Conservation (phyloP, 2,329 filamentous ascomycete species). For the Colletotrichum sp. region DNA sequence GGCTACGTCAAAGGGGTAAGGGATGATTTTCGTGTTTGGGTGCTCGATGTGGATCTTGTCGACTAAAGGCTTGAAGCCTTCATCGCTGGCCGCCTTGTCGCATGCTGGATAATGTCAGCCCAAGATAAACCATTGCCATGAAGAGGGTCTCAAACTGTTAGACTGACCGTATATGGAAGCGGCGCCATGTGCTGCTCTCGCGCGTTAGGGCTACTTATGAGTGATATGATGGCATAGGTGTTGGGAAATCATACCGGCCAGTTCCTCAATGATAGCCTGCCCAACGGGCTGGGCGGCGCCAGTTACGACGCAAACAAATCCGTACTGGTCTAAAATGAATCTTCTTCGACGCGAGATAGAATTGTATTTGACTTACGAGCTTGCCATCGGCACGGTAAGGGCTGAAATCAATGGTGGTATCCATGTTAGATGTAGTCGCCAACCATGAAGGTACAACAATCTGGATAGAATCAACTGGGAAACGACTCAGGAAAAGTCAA, state of each 20-base stretch:
- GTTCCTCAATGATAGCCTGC: constrained; percentile 62
- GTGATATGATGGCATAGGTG: background rate
- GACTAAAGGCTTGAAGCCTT: constrained; percentile 44
- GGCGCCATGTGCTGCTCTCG: constrained; percentile 60
- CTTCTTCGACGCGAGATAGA: background rate
- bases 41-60: constrained; percentile 44
- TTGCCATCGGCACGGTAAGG: constrained; percentile 64
- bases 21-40: constrained; percentile 65
- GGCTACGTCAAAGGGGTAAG: constrained; percentile 63
- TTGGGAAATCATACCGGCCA: constrained; percentile 50
- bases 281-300: constrained; percentile 66
- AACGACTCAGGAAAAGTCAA: background rate
- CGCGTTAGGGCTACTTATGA: background rate
- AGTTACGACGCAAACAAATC: constrained; percentile 69
- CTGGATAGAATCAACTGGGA: background rate
- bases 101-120: constrained; percentile 44
- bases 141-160: background rate
- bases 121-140: background rate
- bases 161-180: constrained; percentile 63
- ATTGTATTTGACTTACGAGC: constrained; percentile 42
- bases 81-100: constrained; percentile 45
- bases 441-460: background rate
- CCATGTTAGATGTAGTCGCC: constrained; percentile 24
- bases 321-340: constrained; percentile 50
- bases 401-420: constrained; percentile 53